Base-by-base conservation (phyloP, 2,329 filamentous ascomycete genomes). In the Magnaporthiopsis rhizophila region DNA sequence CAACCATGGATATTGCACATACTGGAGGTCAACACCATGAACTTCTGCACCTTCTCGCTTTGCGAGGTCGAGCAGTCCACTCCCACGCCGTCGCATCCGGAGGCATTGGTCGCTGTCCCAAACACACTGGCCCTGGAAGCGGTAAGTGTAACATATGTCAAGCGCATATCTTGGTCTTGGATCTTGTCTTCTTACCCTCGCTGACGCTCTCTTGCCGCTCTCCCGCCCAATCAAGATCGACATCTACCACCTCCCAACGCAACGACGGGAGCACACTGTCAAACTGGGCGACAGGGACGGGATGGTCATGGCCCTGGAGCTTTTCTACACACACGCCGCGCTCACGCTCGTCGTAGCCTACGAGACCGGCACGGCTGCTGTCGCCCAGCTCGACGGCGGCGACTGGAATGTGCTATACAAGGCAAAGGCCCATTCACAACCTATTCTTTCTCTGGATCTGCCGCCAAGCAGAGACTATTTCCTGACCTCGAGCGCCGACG, bases 11-110 rank as follows among this genome's bases (percentile, higher is more conserved):
- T 97, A n/a, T 75, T 97, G 28, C 86, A 97, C 75, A 84, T 90
- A 4, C 78, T 99, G 6, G 82, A 90, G 6, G 92, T 98, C 58
- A 97, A 97, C 72, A 92, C 94, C 1, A 85, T 98, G 78, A 99
- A 98, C 73, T 99, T 98, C 74, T 99, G 95, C 73, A 84, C 89
- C 1, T 97, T 97, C 74, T 83, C 89, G 66, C 65, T 53, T 62
- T 38, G 58, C 36, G 15, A 45, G 2, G 67, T 74, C 24, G 67
- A 68, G 11, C 36, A 63, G 18, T 63, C 68, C 34, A 66, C 26
- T 62, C 62, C 21, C 21, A 11, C 45, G 8, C 45, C 45, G n/a
- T 3, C 18, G 9, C 45, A 53, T 1, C 45, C 64, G 24, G 64
- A 66, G 63, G 71, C 77, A n/a, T 77, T 96, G 6, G 74, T 97